A percentile compares a stretch with the other conserved stretches of the same genome.
phyloP scores from a whole-genome alignment of 345 rosid genomes.

The Mallotus nudiflorus region DNA sequence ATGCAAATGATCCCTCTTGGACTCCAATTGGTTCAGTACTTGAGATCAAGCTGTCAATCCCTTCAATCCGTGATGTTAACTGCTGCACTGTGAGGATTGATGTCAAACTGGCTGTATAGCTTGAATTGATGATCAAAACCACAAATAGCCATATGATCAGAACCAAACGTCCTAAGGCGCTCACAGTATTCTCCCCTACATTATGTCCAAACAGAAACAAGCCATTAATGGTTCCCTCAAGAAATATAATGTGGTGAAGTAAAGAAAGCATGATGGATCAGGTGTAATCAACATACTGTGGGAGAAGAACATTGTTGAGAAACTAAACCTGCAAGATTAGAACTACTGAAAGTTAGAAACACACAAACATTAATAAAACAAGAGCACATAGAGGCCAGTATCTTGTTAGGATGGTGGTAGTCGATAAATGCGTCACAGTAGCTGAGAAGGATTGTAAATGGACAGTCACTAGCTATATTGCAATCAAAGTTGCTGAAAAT shows the following conservation, averaged over 20 bases:
- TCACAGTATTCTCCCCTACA: conserved; percentile 86
- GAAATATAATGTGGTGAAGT: conserved; percentile 1
- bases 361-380: conserved; percentile 5
- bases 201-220: conserved; percentile 22
- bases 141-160: conserved; percentile 90
- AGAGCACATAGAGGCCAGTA: neutral
- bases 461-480: neutral
- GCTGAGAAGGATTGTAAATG: neutral
- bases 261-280: conserved; percentile 8
- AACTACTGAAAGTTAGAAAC: conserved; percentile 19
- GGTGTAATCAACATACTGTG: conserved; percentile 63
- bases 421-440: neutral
- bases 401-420: neutral
- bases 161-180: conserved; percentile 80
- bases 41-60: conserved; percentile 70
- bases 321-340: conserved; percentile 86
- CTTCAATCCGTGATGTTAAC: conserved; percentile 70
- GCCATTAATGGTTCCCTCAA: neutral
- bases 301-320: conserved; percentile 98
- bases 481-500: neutral
- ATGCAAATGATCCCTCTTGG: conserved; percentile 85
- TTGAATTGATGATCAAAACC: conserved; percentile 90
- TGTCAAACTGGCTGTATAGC: conserved; percentile 95
- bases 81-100: conserved; percentile 94
- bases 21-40: conserved; percentile 72